Conservation (phyloP, 352 stramenopile species). For the Pythium plurisporium region DNA sequence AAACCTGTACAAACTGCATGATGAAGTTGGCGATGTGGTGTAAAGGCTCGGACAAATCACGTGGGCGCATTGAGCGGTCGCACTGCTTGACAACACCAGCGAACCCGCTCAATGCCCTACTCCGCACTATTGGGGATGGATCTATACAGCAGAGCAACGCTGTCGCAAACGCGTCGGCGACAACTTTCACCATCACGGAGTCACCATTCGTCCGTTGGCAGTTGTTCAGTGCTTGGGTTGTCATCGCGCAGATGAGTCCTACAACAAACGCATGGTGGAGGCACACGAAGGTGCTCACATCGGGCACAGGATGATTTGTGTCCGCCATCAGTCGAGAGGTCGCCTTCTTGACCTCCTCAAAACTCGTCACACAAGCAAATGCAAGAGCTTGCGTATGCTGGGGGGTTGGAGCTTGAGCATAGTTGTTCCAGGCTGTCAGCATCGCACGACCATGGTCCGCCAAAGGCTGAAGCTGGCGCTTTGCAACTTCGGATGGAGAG, state of each 20-base stretch:
- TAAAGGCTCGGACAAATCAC: conserved; percentile 56
- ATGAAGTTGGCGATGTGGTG: conserved; percentile 77
- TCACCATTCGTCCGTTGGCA: conserved; percentile 55
- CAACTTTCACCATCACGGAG: conserved; percentile 55
- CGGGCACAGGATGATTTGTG: conserved; percentile 33
- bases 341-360: conserved; percentile 78
- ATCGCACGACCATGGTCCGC: conserved; percentile 64
- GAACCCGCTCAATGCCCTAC: conserved; percentile 51
- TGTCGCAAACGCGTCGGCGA: conserved; percentile 71
- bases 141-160: conserved; percentile 75
- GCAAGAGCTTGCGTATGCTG: conserved; percentile 55
- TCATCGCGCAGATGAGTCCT: conserved; percentile 72
- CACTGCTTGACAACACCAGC: conserved; percentile 56
- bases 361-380: conserved; percentile 61
- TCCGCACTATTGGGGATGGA: conserved; percentile 48
- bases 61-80: conserved; percentile 35
- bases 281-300: conserved; percentile 67
- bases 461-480: conserved; percentile 44
- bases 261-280: conserved; percentile 79
- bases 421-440: conserved; percentile 76
- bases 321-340: conserved; percentile 60
- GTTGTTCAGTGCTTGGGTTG: conserved; percentile 66
- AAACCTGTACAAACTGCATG: conserved; percentile 64
- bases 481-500: conserved; percentile 5
- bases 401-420: conserved; percentile 40